A percentile compares a stretch with the other conserved stretches of the same genome.
Evolutionary conservation across 2,329 filamentous ascomycete species (phyloP).

Genomic region (Fusarium proliferatum): DNA sequence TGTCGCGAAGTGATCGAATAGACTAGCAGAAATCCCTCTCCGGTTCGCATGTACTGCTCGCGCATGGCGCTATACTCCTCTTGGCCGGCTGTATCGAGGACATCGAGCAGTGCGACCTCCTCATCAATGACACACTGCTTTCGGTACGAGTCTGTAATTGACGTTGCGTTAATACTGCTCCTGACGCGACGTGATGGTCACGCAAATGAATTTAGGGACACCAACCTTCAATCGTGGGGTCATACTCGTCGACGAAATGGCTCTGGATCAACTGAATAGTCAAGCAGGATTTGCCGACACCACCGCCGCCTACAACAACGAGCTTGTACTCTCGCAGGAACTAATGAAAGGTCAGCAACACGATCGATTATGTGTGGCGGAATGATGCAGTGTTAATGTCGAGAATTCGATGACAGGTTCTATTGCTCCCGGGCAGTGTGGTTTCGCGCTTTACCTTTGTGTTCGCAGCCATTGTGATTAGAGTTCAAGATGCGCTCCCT

Average conservation of each 20-base stretch:
- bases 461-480: conserved; percentile 50
- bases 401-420: neutral
- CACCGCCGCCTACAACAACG: conserved; percentile 97
- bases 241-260: conserved; percentile 99
- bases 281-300: conserved; percentile 98
- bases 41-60: conserved; percentile 99
- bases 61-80: conserved; percentile 99
- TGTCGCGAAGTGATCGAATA: conserved; percentile 98
- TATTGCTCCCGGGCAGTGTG: neutral
- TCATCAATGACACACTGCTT: conserved; percentile 99
- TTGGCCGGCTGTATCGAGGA: conserved; percentile 97
- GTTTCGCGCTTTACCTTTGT: conserved; percentile 48
- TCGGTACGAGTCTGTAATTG: conserved; percentile 87
- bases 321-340: conserved; percentile 94
- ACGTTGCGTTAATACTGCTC: conserved; percentile 32
- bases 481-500: conserved; percentile 35
- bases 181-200: neutral
- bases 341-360: conserved; percentile 56
- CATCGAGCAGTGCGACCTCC: conserved; percentile 96
- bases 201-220: conserved; percentile 18
- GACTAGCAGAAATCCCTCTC: conserved; percentile 96
- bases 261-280: conserved; percentile 96
- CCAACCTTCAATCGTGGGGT: conserved; percentile 97
- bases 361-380: neutral
- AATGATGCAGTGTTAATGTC: neutral